Percentiles rank a stretch among this genome's conserved stretches.
Evolutionary conservation across 2,329 filamentous ascomycete species (phyloP).

Genomic region (Hymenoscyphus scutula): DNA sequence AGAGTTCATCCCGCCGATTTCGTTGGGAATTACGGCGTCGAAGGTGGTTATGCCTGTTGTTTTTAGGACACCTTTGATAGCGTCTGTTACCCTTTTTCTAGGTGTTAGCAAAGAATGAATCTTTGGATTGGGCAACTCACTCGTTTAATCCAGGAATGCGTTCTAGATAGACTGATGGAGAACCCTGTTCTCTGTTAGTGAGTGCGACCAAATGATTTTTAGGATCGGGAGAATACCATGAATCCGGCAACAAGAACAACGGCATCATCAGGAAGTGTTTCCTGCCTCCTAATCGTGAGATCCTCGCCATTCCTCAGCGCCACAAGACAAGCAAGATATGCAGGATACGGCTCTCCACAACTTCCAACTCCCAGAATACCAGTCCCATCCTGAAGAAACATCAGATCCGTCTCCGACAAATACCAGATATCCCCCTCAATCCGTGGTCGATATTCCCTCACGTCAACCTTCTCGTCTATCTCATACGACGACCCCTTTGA

Average conservation of each 20-base stretch:
- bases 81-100: conserved; percentile 30
- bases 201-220: background rate
- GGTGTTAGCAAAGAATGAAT: conserved; percentile 29
- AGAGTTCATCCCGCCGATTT: conserved; percentile 65
- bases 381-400: conserved; percentile 56
- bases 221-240: conserved; percentile 26
- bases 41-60: conserved; percentile 25
- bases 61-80: conserved; percentile 30
- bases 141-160: conserved; percentile 34
- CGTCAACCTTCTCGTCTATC: conserved; percentile 24
- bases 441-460: conserved; percentile 42
- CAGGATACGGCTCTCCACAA: conserved; percentile 49
- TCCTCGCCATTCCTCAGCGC: conserved; percentile 29
- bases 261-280: conserved; percentile 32
- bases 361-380: conserved; percentile 62
- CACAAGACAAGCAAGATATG: conserved; percentile 44
- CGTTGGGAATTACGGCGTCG: conserved; percentile 58
- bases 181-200: conserved; percentile 25
- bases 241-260: conserved; percentile 31
- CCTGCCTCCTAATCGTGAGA: conserved; percentile 30
- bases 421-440: conserved; percentile 54
- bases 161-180: conserved; percentile 34
- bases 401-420: conserved; percentile 55
- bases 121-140: conserved; percentile 23
- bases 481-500: conserved; percentile 32